phyloP scores from a whole-genome alignment of 805 yeast genomes.

The Lachancea lanzarotensis region DNA sequence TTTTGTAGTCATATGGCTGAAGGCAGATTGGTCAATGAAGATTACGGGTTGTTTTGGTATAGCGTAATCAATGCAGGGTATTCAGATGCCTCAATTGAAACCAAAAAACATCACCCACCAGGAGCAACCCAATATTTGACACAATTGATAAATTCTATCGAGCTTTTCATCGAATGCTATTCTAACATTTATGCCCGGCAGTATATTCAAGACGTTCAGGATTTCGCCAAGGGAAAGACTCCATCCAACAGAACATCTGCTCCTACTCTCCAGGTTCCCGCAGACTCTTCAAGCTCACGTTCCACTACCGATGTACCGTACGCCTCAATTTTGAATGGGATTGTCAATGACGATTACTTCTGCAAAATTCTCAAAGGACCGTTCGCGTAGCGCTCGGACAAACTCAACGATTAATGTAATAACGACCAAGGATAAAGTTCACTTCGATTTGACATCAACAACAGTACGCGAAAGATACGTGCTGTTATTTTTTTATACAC shows the following conservation, averaged over 20 bases:
- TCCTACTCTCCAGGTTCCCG: not conserved
- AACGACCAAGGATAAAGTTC: slow-evolving; percentile 1
- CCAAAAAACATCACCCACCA: slow-evolving; percentile 14
- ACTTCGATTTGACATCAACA: not conserved
- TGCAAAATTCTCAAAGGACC: slow-evolving; percentile 7
- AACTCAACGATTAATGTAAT: slow-evolving; percentile 4
- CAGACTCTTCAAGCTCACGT: not conserved
- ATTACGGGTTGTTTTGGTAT: slow-evolving; percentile 18
- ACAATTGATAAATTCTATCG: slow-evolving; percentile 14
- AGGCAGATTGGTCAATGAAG: slow-evolving; percentile 10
- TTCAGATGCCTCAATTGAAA: slow-evolving; percentile 9
- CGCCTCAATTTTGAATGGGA: slow-evolving; percentile 12
- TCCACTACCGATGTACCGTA: slow-evolving; percentile 8
- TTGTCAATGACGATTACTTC: slow-evolving; percentile 18
- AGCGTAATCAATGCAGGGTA: slow-evolving; percentile 20
- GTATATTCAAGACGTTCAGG: slow-evolving; percentile 19
- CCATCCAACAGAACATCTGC: not conserved
- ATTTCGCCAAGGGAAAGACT: slow-evolving; percentile 12
- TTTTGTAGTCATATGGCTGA: slow-evolving; percentile 13
- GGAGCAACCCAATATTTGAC: slow-evolving; percentile 12
- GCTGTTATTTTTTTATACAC: not conserved
- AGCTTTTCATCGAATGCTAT: slow-evolving; percentile 20
- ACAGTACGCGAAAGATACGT: not conserved
- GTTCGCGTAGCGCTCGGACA: not conserved
- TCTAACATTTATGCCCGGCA: slow-evolving; percentile 18